Conservation (phyloP, 352 stramenopile species). For the Pythium myriotylum region DNA sequence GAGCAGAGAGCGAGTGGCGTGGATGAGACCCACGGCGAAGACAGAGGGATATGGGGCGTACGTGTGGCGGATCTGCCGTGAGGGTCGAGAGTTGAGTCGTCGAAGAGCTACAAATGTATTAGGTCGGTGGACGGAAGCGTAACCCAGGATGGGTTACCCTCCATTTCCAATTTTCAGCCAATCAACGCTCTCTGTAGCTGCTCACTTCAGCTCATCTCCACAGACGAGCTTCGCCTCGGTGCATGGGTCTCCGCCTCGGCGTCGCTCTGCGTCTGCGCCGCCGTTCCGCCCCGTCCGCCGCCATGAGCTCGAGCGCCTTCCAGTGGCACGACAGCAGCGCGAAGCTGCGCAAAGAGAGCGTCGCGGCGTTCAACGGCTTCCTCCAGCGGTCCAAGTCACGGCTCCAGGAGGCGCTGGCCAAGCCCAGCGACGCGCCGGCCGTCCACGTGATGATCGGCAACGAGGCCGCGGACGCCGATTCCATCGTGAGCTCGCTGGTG, state of each 20-base stretch:
- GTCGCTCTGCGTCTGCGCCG: constrained; percentile 7
- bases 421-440: background rate
- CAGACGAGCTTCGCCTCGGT: constrained; percentile 1
- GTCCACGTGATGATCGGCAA: constrained; percentile 80
- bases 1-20: no score
- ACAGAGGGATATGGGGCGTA: no score
- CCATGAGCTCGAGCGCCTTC: constrained; percentile 24
- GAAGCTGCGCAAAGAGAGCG: constrained; percentile 19
- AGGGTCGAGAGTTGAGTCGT: no score
- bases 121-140: background rate
- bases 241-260: no score
- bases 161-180: background rate
- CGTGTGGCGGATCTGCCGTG: no score
- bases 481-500: constrained; percentile 77
- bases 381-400: constrained; percentile 1
- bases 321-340: constrained; percentile 22
- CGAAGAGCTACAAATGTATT: no score
- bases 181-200: background rate
- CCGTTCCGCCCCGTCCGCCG: background rate
- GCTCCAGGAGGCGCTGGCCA: constrained; percentile 3
- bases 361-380: constrained; percentile 27
- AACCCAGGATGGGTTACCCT: no score
- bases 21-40: no score
- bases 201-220: background rate
- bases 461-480: constrained; percentile 81